A percentile compares a stretch with the other conserved stretches of the same genome.
Evolutionary conservation across 2,329 filamentous ascomycete genomes (phyloP).

Genomic region (Colletotrichum godetiae): DNA sequence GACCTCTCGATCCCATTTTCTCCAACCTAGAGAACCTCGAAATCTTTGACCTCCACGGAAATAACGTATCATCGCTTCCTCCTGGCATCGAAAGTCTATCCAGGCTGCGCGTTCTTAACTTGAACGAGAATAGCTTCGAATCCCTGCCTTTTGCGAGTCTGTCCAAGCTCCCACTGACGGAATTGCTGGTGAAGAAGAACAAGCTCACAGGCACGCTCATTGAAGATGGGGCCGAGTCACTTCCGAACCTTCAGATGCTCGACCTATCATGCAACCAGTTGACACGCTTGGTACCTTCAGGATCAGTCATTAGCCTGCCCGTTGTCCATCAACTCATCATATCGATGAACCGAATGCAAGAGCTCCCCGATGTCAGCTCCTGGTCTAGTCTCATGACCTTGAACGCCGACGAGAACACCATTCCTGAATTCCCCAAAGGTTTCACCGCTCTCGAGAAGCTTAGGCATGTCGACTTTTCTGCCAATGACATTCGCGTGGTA

Average conservation of each 20-base stretch:
- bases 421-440: conserved; percentile 80
- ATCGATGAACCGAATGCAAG: conserved; percentile 82
- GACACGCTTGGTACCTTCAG: conserved; percentile 58
- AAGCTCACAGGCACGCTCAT: conserved; percentile 80
- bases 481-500: conserved; percentile 83
- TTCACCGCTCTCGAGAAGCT: conserved; percentile 76
- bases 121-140: conserved; percentile 82
- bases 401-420: conserved; percentile 83
- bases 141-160: conserved; percentile 78
- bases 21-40: conserved; percentile 77
- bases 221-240: conserved; percentile 64
- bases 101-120: conserved; percentile 79
- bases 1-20: conserved; percentile 73
- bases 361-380: conserved; percentile 77
- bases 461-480: conserved; percentile 83
- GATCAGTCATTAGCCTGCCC: conserved; percentile 70
- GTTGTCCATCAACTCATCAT: conserved; percentile 79
- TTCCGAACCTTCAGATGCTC: conserved; percentile 77
- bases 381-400: conserved; percentile 82
- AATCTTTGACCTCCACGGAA: conserved; percentile 83
- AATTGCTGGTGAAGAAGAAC: conserved; percentile 83
- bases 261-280: conserved; percentile 85
- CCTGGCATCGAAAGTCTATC: conserved; percentile 73
- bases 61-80: conserved; percentile 80
- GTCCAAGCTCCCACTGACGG: conserved; percentile 74